Evolutionary conservation across 176 grass and related monocot species (phyloP).

Genomic region (Lolium rigidum): DNA sequence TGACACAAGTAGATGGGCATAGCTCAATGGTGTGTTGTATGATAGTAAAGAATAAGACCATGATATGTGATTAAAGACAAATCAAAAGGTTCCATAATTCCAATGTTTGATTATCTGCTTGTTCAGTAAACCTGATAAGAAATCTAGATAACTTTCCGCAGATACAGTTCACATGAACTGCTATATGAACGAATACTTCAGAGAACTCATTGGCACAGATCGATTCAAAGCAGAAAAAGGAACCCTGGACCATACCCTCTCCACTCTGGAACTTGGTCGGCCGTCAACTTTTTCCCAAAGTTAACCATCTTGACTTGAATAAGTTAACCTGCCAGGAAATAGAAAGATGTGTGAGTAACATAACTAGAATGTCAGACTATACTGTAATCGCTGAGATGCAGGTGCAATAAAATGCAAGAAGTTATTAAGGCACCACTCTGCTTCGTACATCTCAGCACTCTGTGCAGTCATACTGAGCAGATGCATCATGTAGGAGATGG

Average conservation of each 20-base stretch:
- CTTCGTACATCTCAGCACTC: neutral
- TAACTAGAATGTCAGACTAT: neutral
- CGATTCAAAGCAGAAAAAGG: neutral
- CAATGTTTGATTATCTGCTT: slow-evolving; percentile 19
- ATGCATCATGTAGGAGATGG: neutral
- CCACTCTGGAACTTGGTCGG: slow-evolving; percentile 80
- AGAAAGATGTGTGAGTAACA: slow-evolving; percentile 35
- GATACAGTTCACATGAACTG: neutral
- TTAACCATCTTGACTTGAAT: slow-evolving; percentile 82
- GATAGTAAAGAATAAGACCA: neutral
- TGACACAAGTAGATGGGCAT: neutral
- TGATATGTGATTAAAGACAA: neutral
- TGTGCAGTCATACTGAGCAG: neutral
- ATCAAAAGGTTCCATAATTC: slow-evolving; percentile 2
- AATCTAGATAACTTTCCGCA: neutral
- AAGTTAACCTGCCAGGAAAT: slow-evolving; percentile 46
- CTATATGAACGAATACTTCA: slow-evolving; percentile 8
- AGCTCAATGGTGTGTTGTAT: neutral
- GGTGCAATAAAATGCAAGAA: neutral
- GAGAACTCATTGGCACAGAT: neutral
- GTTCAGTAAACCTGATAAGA: slow-evolving; percentile 11
- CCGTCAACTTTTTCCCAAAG: slow-evolving; percentile 81
- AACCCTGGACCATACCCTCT: slow-evolving; percentile 59
- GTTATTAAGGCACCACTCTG: neutral
- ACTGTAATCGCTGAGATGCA: neutral